Evolutionary conservation across 306 rosid genomes (phyloP).

Genomic region (Rosa multiflora): DNA sequence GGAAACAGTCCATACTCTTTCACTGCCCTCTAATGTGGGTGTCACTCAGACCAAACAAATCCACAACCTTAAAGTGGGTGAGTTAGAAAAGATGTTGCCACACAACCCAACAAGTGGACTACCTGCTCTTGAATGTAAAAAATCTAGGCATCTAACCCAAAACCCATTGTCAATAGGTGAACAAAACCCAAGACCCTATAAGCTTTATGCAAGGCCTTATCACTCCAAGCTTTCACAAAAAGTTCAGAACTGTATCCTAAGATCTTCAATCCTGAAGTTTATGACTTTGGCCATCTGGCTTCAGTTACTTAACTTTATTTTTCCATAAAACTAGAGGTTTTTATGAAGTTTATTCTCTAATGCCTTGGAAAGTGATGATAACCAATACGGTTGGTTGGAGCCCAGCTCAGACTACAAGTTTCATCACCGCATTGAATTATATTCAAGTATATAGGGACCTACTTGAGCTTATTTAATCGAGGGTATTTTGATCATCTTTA

Average conservation of each 20-base stretch:
- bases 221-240: neutral
- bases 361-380: neutral
- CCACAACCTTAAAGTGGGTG: neutral
- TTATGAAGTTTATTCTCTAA: neutral
- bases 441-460: neutral
- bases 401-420: conserved; percentile 1
- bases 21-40: neutral
- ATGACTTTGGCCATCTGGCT: neutral
- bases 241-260: neutral
- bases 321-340: neutral
- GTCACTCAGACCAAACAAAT: neutral
- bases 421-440: neutral
- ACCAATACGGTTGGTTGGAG: neutral
- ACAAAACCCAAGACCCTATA: neutral
- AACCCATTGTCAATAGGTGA: neutral
- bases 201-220: neutral
- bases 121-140: neutral
- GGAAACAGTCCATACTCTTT: neutral
- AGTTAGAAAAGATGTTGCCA: neutral
- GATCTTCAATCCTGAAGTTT: neutral
- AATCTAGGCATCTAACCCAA: neutral
- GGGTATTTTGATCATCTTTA: neutral
- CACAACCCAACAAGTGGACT: neutral
- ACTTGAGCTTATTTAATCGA: neutral
- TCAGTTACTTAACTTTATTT: neutral